phyloP scores from a whole-genome alignment of 352 stramenopile genomes.

The Phytophthora lateralis region DNA sequence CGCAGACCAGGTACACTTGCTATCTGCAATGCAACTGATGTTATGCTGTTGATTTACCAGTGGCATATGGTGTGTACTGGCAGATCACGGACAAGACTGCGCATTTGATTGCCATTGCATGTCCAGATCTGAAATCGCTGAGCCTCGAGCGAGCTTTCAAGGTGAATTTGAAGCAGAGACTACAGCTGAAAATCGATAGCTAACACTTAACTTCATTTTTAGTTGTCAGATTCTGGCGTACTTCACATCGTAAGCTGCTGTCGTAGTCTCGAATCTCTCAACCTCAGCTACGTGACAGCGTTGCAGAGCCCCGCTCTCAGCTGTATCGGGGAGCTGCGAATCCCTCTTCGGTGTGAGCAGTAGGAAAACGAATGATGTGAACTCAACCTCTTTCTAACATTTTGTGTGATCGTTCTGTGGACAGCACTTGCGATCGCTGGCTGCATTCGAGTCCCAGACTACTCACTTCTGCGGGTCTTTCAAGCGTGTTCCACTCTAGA shows the following conservation, averaged over 20 bases:
- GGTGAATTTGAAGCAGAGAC: conserved; percentile 16
- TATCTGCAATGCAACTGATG: background rate
- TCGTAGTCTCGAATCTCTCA: conserved; percentile 52
- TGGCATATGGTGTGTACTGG: background rate
- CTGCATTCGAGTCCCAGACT: conserved; percentile 77
- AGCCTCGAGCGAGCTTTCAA: conserved; percentile 49
- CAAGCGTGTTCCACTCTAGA: conserved; percentile 70
- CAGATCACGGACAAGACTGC: conserved; percentile 58
- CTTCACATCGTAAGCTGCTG: conserved; percentile 59
- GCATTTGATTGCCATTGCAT: conserved; percentile 35
- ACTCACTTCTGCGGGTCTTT: conserved; percentile 84
- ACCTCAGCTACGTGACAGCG: conserved; percentile 57
- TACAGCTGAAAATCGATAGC: background rate
- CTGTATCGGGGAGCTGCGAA: conserved; percentile 58
- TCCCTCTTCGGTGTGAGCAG: conserved; percentile 57
- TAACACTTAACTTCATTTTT: background rate
- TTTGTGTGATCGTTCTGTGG: background rate
- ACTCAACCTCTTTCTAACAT: conserved; percentile 2
- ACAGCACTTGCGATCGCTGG: conserved; percentile 71
- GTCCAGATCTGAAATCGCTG: conserved; percentile 47
- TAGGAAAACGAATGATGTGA: background rate
- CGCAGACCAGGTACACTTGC: conserved; percentile 49
- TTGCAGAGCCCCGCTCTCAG: conserved; percentile 57
- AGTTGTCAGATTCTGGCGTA: conserved; percentile 70
- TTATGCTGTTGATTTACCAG: conserved; percentile 2